Base-by-base conservation (phyloP, 768 basidiomycete species). In the Pulveroboletus ravenelii region DNA sequence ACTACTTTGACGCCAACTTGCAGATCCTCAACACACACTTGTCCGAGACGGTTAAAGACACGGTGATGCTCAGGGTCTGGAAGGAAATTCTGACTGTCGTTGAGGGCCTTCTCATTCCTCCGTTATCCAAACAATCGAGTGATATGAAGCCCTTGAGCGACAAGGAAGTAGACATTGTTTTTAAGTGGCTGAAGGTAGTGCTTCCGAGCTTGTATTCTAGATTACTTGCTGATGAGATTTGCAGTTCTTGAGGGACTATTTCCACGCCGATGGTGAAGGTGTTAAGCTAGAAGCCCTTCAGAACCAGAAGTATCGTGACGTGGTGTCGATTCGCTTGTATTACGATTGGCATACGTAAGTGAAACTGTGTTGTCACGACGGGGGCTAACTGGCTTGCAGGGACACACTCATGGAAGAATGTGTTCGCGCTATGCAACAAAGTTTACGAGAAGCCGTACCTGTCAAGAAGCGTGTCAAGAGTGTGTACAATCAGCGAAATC, bases 111-210 rank as follows among this genome's bases (percentile, higher is more conserved):
- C 79, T 98, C 53, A 85, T 98, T 14, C 96, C 96, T 4, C 89
- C 94, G 3, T 69, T 99, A 49, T 89, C 87, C 6, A 91, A 95
- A 53, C 71, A 80, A 15, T 75, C 85, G 10, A 92, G 92, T 39
- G 89, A 93, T 47, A 87, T 98, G 91, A 87, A 89, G 58, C 87
- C 93, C 1, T 67, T 99, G 63, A 85, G 78, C 25, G 96, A 98
- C 62, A 94, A 95, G 70, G 96, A 97, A 71, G 89, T 98, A 34
- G 96, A 98, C 65, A 87, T 97, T 52, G 95, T 94, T n/a, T 92
- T 97, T 74, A 95, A 93, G 66, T 97, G 96, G 92, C 67, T 98
- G 47, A 94, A 93, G 83, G 93, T 89, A 50, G 15, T 13, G 9
- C 38, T 25, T 35, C 40, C 27, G 50, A 15, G 29, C 7, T 25